A percentile compares a stretch with the other conserved stretches of the same genome.
Evolutionary conservation across 1,284 basidiomycete genomes (phyloP).

Genomic region (Rhodotorula sp.): DNA sequence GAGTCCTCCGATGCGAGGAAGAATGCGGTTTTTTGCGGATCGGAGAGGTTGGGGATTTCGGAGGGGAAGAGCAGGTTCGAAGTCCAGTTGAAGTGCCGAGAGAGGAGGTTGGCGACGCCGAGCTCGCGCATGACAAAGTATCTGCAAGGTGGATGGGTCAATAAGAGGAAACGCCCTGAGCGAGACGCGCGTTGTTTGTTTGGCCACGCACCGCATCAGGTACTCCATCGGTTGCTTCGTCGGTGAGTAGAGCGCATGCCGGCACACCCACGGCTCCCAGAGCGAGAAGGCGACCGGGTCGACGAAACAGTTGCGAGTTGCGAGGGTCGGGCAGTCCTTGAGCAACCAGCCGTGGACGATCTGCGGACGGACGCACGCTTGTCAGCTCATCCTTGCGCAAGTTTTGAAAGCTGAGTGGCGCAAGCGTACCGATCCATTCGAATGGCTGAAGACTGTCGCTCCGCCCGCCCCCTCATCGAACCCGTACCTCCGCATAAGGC

Average conservation of each 20-base stretch:
- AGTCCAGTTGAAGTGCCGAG: constrained; percentile 64
- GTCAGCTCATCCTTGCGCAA: constrained; percentile 8
- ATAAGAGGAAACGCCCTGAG: background rate
- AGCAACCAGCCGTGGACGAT: constrained; percentile 80
- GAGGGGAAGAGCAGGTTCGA: constrained; percentile 84
- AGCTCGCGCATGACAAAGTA: constrained; percentile 83
- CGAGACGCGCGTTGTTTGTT: too few species aligned
- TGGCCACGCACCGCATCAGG: constrained; percentile 66
- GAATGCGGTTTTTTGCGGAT: constrained; percentile 57
- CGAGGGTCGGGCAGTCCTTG: constrained; percentile 68
- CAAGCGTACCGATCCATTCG: constrained; percentile 61
- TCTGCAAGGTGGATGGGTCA: constrained; percentile 45
- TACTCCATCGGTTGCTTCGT: constrained; percentile 59
- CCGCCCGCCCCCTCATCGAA: constrained; percentile 61
- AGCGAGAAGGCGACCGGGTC: constrained; percentile 80
- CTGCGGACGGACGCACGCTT: constrained; percentile 54
- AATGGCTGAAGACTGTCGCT: constrained; percentile 73
- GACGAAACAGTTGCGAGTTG: constrained; percentile 74
- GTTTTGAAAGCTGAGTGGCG: background rate
- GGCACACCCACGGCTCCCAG: constrained; percentile 81
- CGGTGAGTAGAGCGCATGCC: constrained; percentile 54
- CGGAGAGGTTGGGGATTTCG: constrained; percentile 73
- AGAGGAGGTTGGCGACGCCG: constrained; percentile 78
- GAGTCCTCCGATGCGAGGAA: constrained; percentile 75
- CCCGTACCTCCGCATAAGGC: constrained; percentile 58